Base-by-base conservation (phyloP, 202 grass and related monocot genomes). In the Setaria italica region DNA sequence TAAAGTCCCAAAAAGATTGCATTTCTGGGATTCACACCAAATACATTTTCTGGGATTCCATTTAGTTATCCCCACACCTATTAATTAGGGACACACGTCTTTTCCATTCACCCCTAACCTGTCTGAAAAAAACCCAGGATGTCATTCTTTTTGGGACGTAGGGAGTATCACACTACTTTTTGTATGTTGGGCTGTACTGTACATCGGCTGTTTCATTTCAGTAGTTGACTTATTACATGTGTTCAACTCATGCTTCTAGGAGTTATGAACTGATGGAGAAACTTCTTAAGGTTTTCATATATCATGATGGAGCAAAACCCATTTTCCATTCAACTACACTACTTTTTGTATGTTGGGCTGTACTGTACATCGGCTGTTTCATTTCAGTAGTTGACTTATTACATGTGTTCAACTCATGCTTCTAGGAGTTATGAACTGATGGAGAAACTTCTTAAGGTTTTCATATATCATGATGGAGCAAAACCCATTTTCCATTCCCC, bases 341-440 rank as follows among this genome's bases (percentile, higher is more conserved):
- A 25, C 25, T 25, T 25, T 81, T 73, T 78, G 11, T 73, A 62
- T 82, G 34, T 63, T 77, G 39, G 63, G 41, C 4, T 67, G 42
- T 7, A 19, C 11, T 66, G 39, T 14, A 11, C 48, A 14, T 30
- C 51, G 32, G 1, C 63, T 77, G 6, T 78, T 80, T 63, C 21
- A 42, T 32, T 86, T 80, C 42, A 42, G 41, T 51, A 62, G 32
- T 70, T 87, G 25, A 53, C 29, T 84, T 72, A 56, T 64, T 79
- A 82, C 57, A 62, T 84, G 30, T n/a, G 70, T 65, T 81, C 15
- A 45, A 78, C 60, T 83, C 33, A 48, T 76, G 49, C 37, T 72
- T 89, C 48, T 81, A 98, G 95, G 95, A 98, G 95, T 85, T 98
- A 98, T 74, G 93, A 95, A 89, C 59, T 95, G 72, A 98, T 98